Conservation (phyloP, 257 asterid genomes). For the Lycium barbarum region DNA sequence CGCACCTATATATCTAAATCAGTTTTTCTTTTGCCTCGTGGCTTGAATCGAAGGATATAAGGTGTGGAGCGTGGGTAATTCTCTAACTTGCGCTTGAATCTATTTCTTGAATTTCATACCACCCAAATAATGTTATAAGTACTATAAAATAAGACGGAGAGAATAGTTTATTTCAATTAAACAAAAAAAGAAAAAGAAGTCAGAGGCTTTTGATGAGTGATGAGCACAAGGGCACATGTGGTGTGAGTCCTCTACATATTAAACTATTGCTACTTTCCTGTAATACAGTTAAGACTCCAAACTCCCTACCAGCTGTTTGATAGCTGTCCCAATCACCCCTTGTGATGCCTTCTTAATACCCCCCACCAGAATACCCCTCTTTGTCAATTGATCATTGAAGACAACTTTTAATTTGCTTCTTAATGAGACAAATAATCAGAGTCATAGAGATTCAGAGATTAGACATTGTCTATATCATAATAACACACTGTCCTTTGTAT, state of each 20-base stretch:
- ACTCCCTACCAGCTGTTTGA: slow-evolving; percentile 72
- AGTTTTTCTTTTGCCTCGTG: no score
- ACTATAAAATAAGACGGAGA: no score
- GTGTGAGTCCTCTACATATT: slow-evolving; percentile 62
- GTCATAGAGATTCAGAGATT: background rate
- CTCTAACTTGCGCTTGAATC: no score
- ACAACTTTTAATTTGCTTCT: background rate
- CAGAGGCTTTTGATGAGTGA: slow-evolving; percentile 20
- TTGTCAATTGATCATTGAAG: slow-evolving; percentile 1
- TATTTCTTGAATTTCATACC: no score
- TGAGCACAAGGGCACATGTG: slow-evolving; percentile 81
- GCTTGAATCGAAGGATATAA: no score
- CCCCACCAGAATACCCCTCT: background rate
- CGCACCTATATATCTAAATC: no score
- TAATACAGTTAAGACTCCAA: slow-evolving; percentile 79
- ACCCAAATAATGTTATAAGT: no score
- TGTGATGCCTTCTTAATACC: slow-evolving; percentile 59
- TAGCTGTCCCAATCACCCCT: slow-evolving; percentile 88
- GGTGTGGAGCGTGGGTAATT: no score
- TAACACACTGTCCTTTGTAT: background rate
- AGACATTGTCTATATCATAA: background rate
- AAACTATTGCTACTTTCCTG: slow-evolving; percentile 57
- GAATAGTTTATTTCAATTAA: no score
- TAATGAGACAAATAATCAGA: slow-evolving; percentile 22
- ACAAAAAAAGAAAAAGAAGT: background rate